Evolutionary conservation across 176 grass and related monocot genomes (phyloP).

Genomic region (Puccinellia tenuiflora): DNA sequence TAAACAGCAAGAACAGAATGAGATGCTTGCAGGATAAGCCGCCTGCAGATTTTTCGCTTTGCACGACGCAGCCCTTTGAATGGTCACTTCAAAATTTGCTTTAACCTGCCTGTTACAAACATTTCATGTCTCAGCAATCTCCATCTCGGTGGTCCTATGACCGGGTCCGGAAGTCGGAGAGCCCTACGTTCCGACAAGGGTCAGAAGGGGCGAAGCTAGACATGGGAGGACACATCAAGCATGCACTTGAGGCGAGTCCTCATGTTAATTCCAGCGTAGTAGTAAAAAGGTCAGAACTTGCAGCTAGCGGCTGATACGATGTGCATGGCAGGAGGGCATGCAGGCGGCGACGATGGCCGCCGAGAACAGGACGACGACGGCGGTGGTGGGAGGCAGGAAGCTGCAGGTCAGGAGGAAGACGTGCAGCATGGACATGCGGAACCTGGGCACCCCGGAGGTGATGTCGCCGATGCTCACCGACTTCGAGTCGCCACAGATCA

Average conservation of each 20-base stretch:
- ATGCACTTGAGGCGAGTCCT: conserved; percentile 55
- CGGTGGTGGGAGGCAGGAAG: conserved; percentile 2
- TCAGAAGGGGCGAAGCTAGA: conserved; percentile 44
- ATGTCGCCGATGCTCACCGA: conserved; percentile 38
- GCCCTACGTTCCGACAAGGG: conserved; percentile 11
- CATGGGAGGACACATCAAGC: conserved; percentile 83
- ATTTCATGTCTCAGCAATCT: conserved; percentile 19
- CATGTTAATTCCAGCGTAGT: not conserved
- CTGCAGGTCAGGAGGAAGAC: conserved; percentile 69
- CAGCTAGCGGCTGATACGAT: too few relatives aligned
- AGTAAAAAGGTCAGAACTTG: too few relatives aligned
- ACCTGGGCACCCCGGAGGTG: not conserved
- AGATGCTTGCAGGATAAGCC: not conserved
- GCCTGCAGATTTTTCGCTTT: not conserved
- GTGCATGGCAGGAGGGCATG: conserved; percentile 42
- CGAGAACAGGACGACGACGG: conserved; percentile 19
- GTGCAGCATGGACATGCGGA: conserved; percentile 44
- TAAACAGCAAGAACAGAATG: too few relatives aligned
- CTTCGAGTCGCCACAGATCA: conserved; percentile 63
- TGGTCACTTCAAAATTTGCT: not conserved
- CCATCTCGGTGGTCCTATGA: conserved; percentile 62
- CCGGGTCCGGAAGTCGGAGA: conserved; percentile 48
- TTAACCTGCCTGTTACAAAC: not conserved
- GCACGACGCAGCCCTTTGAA: not conserved
- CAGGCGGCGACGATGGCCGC: conserved; percentile 27